Evolutionary conservation across 2,329 filamentous ascomycete genomes (phyloP), one percentile per base, ranked within the genome.

Genomic region (Fusarium sp.): DNA sequence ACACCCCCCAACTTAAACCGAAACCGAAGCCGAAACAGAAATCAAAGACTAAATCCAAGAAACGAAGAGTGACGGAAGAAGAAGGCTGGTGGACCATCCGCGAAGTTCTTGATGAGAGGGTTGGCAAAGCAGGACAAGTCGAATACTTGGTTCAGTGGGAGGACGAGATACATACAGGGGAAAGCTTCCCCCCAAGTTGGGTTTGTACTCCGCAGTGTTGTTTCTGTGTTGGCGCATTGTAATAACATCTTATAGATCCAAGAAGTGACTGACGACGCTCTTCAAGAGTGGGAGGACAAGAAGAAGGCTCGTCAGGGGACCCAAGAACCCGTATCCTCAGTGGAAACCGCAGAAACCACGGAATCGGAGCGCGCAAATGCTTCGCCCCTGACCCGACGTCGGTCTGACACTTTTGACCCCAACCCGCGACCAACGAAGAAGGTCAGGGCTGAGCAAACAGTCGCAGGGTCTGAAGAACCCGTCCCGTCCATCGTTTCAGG

Each of bases 91-190:
- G 65, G 33, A 70, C 57, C 14, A 82, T 85, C 67, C 78, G 70
- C n/a, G 72, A 71, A 13, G 84, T 85, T 31, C 61, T 85, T 56
- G 77, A 81, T 56, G 83, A 85, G 74, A 79, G 78, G 67, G 39
- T 60, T 13, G 60, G 71, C 41, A 75, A 74, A 41, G 33, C 69
- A 7, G 78, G 77, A 31, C 68, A 68, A 39, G 71, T 78, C 16
- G 74, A 83, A 65, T 85, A 84, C 52, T 70, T 84, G 20, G 81
- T 86, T 16, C 81, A 84, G 65, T 86, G 84, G 83, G 82, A 82
- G 62, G 78, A 81, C 68, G 74, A 82, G 60, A 29, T 60, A 24
- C 62, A 67, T 5, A 83, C 82, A 4, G 82, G 83, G 35, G 31
- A 68, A 37, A 37, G 22, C 33, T 37, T 39, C 20, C 13, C 52